Conservation (phyloP, 768 basidiomycete species). For the Termitomyces sp. region DNA sequence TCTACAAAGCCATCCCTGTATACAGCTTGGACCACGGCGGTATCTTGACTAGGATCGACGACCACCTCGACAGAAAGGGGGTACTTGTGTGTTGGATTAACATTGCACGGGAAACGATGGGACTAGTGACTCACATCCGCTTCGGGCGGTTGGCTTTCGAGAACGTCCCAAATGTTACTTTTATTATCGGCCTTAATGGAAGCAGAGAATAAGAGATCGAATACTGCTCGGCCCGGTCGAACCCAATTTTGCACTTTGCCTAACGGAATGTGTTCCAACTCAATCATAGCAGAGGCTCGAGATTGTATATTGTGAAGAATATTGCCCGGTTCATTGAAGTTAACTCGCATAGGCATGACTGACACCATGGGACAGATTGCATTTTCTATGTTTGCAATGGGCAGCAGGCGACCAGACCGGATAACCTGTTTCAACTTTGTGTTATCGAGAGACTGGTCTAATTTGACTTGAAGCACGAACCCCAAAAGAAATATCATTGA, state of each 20-base stretch:
- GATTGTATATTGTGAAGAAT: conserved; percentile 20
- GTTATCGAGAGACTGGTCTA: neutral
- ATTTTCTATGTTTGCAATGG: conserved; percentile 22
- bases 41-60: conserved; percentile 19
- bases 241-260: conserved; percentile 28
- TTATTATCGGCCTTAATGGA: conserved; percentile 17
- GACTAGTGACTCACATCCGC: conserved; percentile 22
- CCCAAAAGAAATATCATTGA: conserved; percentile 26
- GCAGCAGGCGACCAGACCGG: conserved; percentile 28
- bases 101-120: neutral
- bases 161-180: conserved; percentile 20
- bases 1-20: conserved; percentile 17
- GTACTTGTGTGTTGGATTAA: conserved; percentile 18
- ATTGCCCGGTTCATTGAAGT: conserved; percentile 13
- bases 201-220: conserved; percentile 27
- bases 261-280: conserved; percentile 26
- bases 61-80: conserved; percentile 26
- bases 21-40: conserved; percentile 18
- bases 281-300: conserved; percentile 22
- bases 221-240: conserved; percentile 23
- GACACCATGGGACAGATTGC: conserved; percentile 25
- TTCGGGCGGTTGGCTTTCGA: conserved; percentile 24
- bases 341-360: conserved; percentile 24
- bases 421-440: conserved; percentile 19
- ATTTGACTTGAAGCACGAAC: conserved; percentile 17